A percentile compares a stretch with the other conserved stretches of the same genome.
Conservation (phyloP, 2,329 filamentous ascomycete species). For the Beauveria australis region DNA sequence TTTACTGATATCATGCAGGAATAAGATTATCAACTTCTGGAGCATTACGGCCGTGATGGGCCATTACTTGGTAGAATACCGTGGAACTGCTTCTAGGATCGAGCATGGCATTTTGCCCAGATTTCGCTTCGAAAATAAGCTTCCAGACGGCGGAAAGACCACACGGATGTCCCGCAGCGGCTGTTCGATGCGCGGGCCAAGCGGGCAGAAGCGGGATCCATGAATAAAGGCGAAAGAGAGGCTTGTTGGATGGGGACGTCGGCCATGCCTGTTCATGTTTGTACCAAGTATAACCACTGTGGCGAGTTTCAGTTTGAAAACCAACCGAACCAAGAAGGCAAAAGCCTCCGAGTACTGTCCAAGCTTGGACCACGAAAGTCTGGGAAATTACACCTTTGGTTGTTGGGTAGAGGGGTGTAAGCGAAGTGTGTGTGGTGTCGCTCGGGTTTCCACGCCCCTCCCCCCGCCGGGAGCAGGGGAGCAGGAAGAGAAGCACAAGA, state of each 20-base stretch:
- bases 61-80: too few relatives aligned
- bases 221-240: too few relatives aligned
- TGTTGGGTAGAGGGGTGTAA: neutral
- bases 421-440: neutral
- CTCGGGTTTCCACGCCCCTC: neutral
- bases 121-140: neutral
- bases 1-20: neutral
- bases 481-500: neutral
- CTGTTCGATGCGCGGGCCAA: constrained; percentile 1
- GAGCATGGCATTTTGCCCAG: neutral
- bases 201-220: neutral
- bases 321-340: neutral
- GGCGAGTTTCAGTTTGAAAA: neutral
- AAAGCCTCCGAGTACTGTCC: neutral
- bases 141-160: neutral
- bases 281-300: too few relatives aligned
- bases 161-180: constrained; percentile 8
- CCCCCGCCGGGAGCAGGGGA: neutral
- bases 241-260: too few relatives aligned
- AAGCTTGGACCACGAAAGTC: neutral
- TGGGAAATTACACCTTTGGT: constrained; percentile 1
- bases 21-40: too few relatives aligned
- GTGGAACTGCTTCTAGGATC: too few relatives aligned
- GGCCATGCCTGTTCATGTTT: too few relatives aligned
- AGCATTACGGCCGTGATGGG: too few relatives aligned